These are phyloP conservation scores for Eragrostis tef DNA, from an alignment of 202 grass and related monocot species.

Conservation along the genomic window DNA sequence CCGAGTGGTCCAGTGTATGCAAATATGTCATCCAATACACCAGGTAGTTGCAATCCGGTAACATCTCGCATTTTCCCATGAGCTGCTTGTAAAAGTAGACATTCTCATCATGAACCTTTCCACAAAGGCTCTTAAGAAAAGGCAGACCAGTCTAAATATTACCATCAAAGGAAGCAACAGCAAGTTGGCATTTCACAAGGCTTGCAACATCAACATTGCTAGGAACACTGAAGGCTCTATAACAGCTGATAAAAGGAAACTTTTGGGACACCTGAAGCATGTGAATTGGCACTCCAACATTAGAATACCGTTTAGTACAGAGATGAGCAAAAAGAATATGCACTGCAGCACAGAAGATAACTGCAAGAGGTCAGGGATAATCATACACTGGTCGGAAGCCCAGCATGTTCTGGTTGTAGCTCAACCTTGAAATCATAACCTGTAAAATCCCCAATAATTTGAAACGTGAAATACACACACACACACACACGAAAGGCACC, in stretches of 20 bases:
- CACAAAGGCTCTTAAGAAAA: background rate
- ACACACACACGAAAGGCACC: background rate
- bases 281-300: conserved; percentile 11
- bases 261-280: conserved; percentile 74
- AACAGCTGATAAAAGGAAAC: conserved; percentile 78
- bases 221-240: conserved; percentile 65
- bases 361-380: conserved; percentile 7
- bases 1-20: conserved; percentile 81
- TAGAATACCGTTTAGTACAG: conserved; percentile 12
- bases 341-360: background rate
- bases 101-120: conserved; percentile 4
- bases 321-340: background rate
- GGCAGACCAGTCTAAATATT: conserved; percentile 19
- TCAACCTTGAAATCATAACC: conserved; percentile 83
- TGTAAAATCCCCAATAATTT: conserved; percentile 41
- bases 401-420: conserved; percentile 57
- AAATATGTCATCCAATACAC: conserved; percentile 93
- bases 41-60: conserved; percentile 76
- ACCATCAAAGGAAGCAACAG: conserved; percentile 64
- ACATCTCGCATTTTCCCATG: conserved; percentile 56
- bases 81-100: conserved; percentile 50
- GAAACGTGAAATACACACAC: background rate
- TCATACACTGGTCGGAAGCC: conserved; percentile 67
- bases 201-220: conserved; percentile 52
- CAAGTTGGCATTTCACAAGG: conserved; percentile 80